Base-by-base conservation (phyloP, 768 basidiomycete genomes). In the Brasilioporus rufonigricans region DNA sequence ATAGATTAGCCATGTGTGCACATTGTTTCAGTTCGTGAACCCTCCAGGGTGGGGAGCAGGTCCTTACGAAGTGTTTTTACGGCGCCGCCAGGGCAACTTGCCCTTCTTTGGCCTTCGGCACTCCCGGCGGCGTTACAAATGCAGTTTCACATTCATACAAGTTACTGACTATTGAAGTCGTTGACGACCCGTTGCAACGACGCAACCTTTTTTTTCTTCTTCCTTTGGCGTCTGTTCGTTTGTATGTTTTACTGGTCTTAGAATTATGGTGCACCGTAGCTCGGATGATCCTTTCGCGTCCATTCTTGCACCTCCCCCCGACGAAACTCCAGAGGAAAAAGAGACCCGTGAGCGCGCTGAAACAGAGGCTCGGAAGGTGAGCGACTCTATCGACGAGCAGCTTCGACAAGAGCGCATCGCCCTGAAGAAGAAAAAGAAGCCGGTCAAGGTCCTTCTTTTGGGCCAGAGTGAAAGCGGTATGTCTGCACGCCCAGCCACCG, bases 301-400 rank as follows among this genome's bases (percentile, higher is more conserved):
- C 48, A 79, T 82, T 5, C 70, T 89, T 44, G 87, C 78, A n/a
- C 87, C 87, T 2, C 86, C 87, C 10, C 72, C 75, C 1, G 73
- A 83, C 63, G 90, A 91, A 62, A 81, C 86, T 0, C 72, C 76
- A 1, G 79, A 80, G 24, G 77, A 84, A 56, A 80, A 80, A 39
- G 73, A 74, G 35, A 69, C 71, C 18, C 77, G 90, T 32, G 81
- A 88, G 62, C 72, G 68, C 13, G 78, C 77, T 5, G 90, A 91
- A 69, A 77, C 77, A 0, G 80, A 84, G 53, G 89, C 87, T 0
- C 78, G 80, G 62, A 73, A 77, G 57, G 73, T 87, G 40, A 82
- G 85, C 69, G 86, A 91, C 40, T 79, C 82, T 56, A 92, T 92
- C 55, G 90, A 92, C 75, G 87, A 87, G 50, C 80, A 83, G 67